Conservation (phyloP, 2,329 filamentous ascomycete genomes). For the Paecilomyces variotii region DNA sequence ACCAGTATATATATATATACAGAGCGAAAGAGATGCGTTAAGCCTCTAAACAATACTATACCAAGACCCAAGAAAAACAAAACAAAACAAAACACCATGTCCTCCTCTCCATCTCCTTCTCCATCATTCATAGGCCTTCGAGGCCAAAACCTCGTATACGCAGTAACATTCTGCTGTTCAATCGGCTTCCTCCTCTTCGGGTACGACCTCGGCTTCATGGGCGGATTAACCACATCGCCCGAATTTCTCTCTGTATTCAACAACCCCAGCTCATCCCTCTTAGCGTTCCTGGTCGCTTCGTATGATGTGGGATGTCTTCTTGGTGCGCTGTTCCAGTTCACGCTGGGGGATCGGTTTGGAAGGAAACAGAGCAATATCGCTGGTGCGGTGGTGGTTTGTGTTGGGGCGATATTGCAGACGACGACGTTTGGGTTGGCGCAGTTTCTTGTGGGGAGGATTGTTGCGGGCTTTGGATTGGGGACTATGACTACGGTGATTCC, state of each 20-base stretch:
- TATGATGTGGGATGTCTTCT: slow-evolving; percentile 20
- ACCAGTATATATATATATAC: too few species aligned
- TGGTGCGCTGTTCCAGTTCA: slow-evolving; percentile 20
- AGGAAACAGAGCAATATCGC: slow-evolving; percentile 34
- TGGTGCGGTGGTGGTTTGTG: slow-evolving; percentile 20
- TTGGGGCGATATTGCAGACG: slow-evolving; percentile 17
- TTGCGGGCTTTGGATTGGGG: slow-evolving; percentile 16
- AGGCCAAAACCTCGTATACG: slow-evolving; percentile 13
- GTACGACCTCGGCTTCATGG: slow-evolving; percentile 37
- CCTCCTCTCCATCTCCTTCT: slow-evolving; percentile 1
- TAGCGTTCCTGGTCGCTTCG: slow-evolving; percentile 14
- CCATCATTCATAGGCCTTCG: slow-evolving; percentile 7
- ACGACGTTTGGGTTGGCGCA: slow-evolving; percentile 10
- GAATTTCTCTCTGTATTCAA: slow-evolving; percentile 8
- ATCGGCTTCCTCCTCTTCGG: slow-evolving; percentile 37
- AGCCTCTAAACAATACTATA: too few species aligned
- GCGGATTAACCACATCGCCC: slow-evolving; percentile 5
- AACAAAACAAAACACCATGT: background rate
- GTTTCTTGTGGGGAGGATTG: slow-evolving; percentile 16
- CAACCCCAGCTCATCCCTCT: slow-evolving; percentile 13
- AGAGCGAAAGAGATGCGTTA: too few species aligned
- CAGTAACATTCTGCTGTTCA: slow-evolving; percentile 15
- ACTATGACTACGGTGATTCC: slow-evolving; percentile 18
- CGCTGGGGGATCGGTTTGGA: slow-evolving; percentile 36
- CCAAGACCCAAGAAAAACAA: too few species aligned